phyloP scores from a whole-genome alignment of 1,139 yeast genomes.

The Scheffersomyces parashehatae region DNA sequence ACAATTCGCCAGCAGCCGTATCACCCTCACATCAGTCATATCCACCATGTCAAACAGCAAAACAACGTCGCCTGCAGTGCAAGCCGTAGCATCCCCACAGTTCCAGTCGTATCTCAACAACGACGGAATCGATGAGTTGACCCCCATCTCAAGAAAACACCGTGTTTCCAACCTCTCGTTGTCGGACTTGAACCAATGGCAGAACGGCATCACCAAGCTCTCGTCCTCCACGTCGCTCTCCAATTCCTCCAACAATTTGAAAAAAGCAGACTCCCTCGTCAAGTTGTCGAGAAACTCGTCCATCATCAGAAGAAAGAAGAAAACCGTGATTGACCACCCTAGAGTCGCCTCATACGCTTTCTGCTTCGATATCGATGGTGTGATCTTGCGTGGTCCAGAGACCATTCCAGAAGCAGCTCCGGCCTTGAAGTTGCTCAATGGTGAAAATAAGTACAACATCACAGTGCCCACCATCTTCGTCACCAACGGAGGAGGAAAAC shows the following conservation, averaged over 20 bases:
- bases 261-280: conserved; percentile 51
- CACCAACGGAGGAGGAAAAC: conserved; percentile 88
- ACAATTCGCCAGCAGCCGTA: too few relatives aligned
- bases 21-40: neutral
- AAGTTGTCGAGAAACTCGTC: conserved; percentile 55
- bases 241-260: conserved; percentile 42
- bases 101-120: conserved; percentile 63
- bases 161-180: conserved; percentile 70
- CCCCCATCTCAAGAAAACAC: conserved; percentile 61
- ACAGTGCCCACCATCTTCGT: conserved; percentile 84
- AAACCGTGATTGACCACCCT: conserved; percentile 58
- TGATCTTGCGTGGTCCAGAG: conserved; percentile 74
- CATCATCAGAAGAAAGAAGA: conserved; percentile 51
- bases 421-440: conserved; percentile 70
- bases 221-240: conserved; percentile 38
- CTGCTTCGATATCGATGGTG: conserved; percentile 88
- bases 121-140: conserved; percentile 68
- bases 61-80: neutral
- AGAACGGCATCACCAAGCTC: conserved; percentile 51
- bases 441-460: conserved; percentile 75
- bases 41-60: neutral
- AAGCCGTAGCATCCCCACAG: conserved; percentile 17
- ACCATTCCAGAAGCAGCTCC: conserved; percentile 76
- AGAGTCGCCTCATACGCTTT: conserved; percentile 82
- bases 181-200: conserved; percentile 66